Evolutionary conservation across 2,329 filamentous ascomycete genomes (phyloP).

Genomic region (Sclerotinia minor): DNA sequence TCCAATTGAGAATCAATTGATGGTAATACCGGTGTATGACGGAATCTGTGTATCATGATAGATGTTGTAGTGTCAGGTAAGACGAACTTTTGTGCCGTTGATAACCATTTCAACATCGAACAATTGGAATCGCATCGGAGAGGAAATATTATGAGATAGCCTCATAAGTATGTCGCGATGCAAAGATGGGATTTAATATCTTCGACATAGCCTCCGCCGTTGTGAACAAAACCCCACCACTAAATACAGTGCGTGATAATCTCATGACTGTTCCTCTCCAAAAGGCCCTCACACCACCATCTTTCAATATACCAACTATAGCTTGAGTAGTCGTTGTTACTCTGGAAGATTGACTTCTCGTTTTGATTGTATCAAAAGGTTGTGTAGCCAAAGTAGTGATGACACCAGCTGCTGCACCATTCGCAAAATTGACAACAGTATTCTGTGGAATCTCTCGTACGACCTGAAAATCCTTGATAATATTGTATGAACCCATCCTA

Average conservation of each 20-base stretch:
- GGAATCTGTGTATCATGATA: slow-evolving; percentile 17
- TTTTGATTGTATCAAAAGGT: slow-evolving; percentile 65
- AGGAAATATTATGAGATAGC: not conserved
- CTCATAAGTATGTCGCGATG: not conserved
- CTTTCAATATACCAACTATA: slow-evolving; percentile 52
- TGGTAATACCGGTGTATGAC: slow-evolving; percentile 12
- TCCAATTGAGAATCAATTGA: not conserved
- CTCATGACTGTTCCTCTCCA: slow-evolving; percentile 71
- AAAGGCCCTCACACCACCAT: slow-evolving; percentile 60
- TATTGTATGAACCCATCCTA: slow-evolving; percentile 46
- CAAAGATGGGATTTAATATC: slow-evolving; percentile 29
- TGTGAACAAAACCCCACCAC: slow-evolving; percentile 51
- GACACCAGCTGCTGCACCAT: slow-evolving; percentile 60
- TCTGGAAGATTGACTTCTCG: slow-evolving; percentile 58
- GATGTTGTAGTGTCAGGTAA: not conserved
- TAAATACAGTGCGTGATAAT: slow-evolving; percentile 61
- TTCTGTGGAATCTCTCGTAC: slow-evolving; percentile 38
- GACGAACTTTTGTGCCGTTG: slow-evolving; percentile 3
- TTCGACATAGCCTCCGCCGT: slow-evolving; percentile 31
- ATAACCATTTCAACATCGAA: not conserved
- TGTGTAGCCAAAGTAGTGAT: slow-evolving; percentile 61
- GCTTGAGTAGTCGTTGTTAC: slow-evolving; percentile 60
- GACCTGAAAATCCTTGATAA: slow-evolving; percentile 51
- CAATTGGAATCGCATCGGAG: not conserved
- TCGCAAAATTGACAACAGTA: slow-evolving; percentile 58